A percentile compares a stretch with the other conserved stretches of the same genome.
These are phyloP conservation scores for Inga laurina DNA, from an alignment of 306 rosid species.

Conservation along the genomic window DNA sequence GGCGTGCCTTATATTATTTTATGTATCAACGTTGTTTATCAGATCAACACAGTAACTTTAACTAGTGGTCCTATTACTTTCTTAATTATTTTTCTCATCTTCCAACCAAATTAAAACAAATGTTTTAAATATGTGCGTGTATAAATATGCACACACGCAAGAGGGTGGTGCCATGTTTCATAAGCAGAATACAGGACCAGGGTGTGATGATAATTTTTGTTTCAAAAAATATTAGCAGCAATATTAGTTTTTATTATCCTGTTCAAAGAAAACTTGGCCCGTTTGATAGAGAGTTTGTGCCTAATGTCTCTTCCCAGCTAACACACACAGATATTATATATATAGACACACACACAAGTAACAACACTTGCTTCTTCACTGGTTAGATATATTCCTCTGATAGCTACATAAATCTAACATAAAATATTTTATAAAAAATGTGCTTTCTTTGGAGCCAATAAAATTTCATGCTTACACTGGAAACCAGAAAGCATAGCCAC, in stretches of 20 bases:
- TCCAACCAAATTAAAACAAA: constrained; percentile 34
- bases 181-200: constrained; percentile 23
- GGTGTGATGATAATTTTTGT: constrained; percentile 28
- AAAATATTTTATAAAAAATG: constrained; percentile 11
- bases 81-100: constrained; percentile 18
- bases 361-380: constrained; percentile 37
- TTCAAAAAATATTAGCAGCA: constrained; percentile 25
- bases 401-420: constrained; percentile 44
- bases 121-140: background rate
- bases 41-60: constrained; percentile 15
- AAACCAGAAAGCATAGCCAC: background rate
- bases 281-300: constrained; percentile 15
- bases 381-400: constrained; percentile 28
- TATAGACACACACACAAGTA: no score
- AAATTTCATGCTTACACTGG: constrained; percentile 17
- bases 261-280: constrained; percentile 6
- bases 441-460: constrained; percentile 22
- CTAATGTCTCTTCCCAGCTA: constrained; percentile 36
- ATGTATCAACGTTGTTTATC: constrained; percentile 12
- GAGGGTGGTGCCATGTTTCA: constrained; percentile 40
- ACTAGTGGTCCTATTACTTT: background rate
- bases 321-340: constrained; percentile 24
- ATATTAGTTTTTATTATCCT: constrained; percentile 51
- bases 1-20: background rate
- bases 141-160: background rate